Conservation (phyloP, 2,329 filamentous ascomycete species). For the Teratosphaeria epicoccoides region DNA sequence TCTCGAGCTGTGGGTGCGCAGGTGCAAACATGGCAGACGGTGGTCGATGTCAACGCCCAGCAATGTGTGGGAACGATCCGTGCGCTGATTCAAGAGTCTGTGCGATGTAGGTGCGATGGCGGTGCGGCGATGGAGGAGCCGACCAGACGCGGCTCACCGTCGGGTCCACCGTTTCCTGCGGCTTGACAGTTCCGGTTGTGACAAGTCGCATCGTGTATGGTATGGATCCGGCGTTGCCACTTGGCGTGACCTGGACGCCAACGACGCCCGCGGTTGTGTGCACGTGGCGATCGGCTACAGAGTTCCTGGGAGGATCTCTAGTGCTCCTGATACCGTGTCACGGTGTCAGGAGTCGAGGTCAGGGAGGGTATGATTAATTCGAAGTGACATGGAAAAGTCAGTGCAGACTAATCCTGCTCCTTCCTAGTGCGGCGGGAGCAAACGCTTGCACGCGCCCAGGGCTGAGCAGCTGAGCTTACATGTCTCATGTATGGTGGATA, state of each 20-base stretch:
- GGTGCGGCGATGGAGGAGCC: too few relatives aligned
- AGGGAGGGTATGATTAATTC: too few relatives aligned
- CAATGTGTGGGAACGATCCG: too few relatives aligned
- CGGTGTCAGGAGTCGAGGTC: too few relatives aligned
- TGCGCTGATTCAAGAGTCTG: background rate
- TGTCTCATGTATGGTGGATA: too few relatives aligned
- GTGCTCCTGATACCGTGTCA: too few relatives aligned
- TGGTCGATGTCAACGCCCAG: background rate
- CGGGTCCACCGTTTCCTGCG: background rate
- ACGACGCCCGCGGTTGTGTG: background rate
- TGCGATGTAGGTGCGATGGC: background rate
- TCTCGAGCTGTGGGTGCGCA: slow-evolving; percentile 15
- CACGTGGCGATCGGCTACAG: background rate
- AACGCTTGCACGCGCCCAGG: too few relatives aligned
- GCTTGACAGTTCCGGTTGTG: background rate
- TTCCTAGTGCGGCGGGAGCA: too few relatives aligned
- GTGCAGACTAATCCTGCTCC: too few relatives aligned
- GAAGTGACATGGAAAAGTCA: too few relatives aligned
- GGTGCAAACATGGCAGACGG: slow-evolving; percentile 19
- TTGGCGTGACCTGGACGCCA: background rate
- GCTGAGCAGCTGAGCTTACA: too few relatives aligned
- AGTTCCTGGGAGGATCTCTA: background rate
- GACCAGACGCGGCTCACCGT: background rate
- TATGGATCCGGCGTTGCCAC: background rate
- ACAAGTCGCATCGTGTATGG: background rate